Conservation (phyloP, 768 basidiomycete genomes). For the Pisolithus orientalis region DNA sequence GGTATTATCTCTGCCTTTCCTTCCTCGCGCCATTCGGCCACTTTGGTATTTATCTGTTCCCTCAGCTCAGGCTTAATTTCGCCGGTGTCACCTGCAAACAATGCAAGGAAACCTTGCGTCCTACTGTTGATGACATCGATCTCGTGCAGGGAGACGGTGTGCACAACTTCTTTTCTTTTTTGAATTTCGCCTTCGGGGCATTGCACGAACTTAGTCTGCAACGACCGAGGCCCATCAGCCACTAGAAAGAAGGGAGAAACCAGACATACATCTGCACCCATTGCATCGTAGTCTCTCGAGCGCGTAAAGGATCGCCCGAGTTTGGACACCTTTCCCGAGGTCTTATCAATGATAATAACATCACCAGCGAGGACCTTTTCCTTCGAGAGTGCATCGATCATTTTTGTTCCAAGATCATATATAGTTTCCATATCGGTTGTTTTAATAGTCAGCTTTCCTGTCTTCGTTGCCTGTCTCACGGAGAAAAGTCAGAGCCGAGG, state of each 20-base stretch:
- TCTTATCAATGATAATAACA: slow-evolving; percentile 95
- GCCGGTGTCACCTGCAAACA: slow-evolving; percentile 94
- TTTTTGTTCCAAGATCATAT: slow-evolving; percentile 97
- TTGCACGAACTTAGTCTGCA: slow-evolving; percentile 94
- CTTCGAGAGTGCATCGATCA: slow-evolving; percentile 96
- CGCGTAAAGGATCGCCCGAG: slow-evolving; percentile 95
- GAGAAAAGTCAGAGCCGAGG: not conserved
- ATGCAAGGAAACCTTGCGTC: slow-evolving; percentile 95
- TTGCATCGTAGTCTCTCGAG: slow-evolving; percentile 96
- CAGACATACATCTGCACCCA: slow-evolving; percentile 90
- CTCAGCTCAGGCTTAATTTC: slow-evolving; percentile 97
- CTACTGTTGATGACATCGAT: slow-evolving; percentile 99
- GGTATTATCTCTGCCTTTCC: slow-evolving; percentile 98
- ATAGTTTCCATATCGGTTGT: slow-evolving; percentile 99
- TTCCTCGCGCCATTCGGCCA: slow-evolving; percentile 97
- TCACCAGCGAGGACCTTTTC: slow-evolving; percentile 96
- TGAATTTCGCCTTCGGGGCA: slow-evolving; percentile 98
- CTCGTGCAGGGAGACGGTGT: slow-evolving; percentile 96
- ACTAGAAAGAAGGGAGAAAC: not conserved
- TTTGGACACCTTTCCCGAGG: slow-evolving; percentile 93
- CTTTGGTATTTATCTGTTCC: slow-evolving; percentile 94
- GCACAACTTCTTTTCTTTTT: slow-evolving; percentile 94
- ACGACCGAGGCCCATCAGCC: not conserved
- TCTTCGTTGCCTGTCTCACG: slow-evolving; percentile 82
- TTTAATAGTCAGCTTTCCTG: slow-evolving; percentile 95